Evolutionary conservation across 768 basidiomycete genomes (phyloP), one percentile per base, ranked within the genome.

Genomic region (Fistulinella prunicolor): DNA sequence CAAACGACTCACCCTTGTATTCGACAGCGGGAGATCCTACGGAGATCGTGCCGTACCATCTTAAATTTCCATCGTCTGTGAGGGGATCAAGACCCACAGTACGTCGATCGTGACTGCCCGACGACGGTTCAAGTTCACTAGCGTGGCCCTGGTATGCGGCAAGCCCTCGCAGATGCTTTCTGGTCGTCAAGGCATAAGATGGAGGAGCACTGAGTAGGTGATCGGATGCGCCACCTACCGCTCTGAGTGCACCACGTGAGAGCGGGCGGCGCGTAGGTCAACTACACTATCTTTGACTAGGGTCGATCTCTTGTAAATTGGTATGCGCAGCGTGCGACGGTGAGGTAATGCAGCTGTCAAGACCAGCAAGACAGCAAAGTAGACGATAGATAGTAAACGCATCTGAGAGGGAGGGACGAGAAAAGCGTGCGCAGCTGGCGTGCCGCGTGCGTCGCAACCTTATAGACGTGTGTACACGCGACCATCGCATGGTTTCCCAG

Each of bases 41-140:
- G 4, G 45, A 50, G 22, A 65, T 53, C 1, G 42, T 46, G 7
- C 62, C 65, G 9, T 62, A 64, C 64, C 64, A 67, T 20, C 34
- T 38, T 17, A 35, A 19, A 26, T 54, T 51, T 24, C 50, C 36
- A 12, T 55, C 42, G 28, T 50, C 55, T 9, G 47, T 50, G 21
- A 66, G 60, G 3, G 51, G 10, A 37, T 38, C 45, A 24, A 28
- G n/a, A 17, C 43, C 47, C 2, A 19, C 40, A 19, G 28, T 40
- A 30, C 62, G 62, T 42, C 35, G 17, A 13, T 34, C 3, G 12
- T 17, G 20, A 8, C 36, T 16, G 28, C 39, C 35, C 19, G 38
- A 24, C 21, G 41, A 26, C 8, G 32, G 17, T 4, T 23, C 9
- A n/a, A 9, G 8, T 17, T 9, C 19, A 32, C 53, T 46, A 38